Evolutionary conservation across 139 green algal genomes (phyloP).

Genomic region (Diplosphaera chodatii): DNA sequence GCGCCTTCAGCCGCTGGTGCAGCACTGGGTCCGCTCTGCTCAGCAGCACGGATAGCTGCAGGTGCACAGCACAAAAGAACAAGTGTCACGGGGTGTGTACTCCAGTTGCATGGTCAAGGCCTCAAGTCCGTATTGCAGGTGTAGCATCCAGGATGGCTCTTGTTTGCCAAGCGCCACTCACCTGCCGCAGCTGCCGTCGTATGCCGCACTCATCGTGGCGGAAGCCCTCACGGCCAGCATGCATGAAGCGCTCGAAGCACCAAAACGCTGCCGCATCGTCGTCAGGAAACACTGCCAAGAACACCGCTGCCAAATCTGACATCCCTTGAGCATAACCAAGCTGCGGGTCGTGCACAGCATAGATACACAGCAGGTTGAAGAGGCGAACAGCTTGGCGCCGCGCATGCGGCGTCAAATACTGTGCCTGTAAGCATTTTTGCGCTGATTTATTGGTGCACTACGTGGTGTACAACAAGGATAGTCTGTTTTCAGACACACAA

Average conservation of each 20-base stretch:
- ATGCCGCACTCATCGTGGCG: conserved; percentile 61
- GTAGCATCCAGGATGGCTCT: too few relatives aligned
- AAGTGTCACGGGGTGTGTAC: too few relatives aligned
- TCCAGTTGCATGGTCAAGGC: too few relatives aligned
- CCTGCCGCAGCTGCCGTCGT: conserved; percentile 13
- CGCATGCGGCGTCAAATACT: conserved; percentile 18
- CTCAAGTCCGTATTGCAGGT: too few relatives aligned
- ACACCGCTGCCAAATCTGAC: conserved; percentile 77
- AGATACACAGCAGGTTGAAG: conserved; percentile 68
- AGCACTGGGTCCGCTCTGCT: conserved; percentile 39
- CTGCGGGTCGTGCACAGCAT: conserved; percentile 72
- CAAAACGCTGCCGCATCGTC: conserved; percentile 73
- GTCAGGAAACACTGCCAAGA: conserved; percentile 72
- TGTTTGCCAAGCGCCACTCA: too few relatives aligned
- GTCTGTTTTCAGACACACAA: too few relatives aligned
- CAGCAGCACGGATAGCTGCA: conserved; percentile 42
- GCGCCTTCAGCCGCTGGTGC: conserved; percentile 25
- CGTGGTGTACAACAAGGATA: too few relatives aligned
- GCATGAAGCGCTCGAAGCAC: conserved; percentile 79
- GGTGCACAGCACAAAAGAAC: too few relatives aligned
- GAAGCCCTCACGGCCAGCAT: conserved; percentile 63
- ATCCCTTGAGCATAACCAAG: conserved; percentile 87
- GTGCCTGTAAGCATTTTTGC: background rate
- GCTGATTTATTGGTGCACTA: too few relatives aligned
- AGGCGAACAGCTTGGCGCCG: conserved; percentile 48